Evolutionary conservation across 2,329 filamentous ascomycete genomes (phyloP), one percentile per base, ranked within the genome.

Genomic region (Cytospora leucostoma): DNA sequence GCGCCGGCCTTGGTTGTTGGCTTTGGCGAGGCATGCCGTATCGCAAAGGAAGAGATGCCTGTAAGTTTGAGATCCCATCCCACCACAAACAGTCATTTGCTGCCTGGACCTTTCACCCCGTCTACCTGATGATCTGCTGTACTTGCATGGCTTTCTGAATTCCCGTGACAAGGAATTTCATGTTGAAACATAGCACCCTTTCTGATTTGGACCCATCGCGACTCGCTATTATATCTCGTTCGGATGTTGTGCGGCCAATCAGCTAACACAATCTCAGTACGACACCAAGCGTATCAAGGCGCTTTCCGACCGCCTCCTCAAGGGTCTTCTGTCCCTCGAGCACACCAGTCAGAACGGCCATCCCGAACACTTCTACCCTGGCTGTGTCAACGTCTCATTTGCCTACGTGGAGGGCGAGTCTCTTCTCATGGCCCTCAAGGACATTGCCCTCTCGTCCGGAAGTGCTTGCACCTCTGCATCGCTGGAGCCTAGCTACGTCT

Each of bases 401-500:
- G 94, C 95, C 38, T 99, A 99, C 72, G 93, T 99, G 5, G 95
- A 99, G 78, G 95, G 95, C 69, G 95, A 99, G 78, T 98, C 95
- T 2, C 88, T 99, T 1, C 84, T 99, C 67, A 99, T 99, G 95
- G 95, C 95, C 0, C 80, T 99, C 53, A 99, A 99, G 79, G 95
- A 99, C 70, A 97, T 99, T 76, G 95, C 95, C 0, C 81, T 99
- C 40, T 98, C 94, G 7, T 99, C 95, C 0, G 95, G 95, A 63
- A 97, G 93, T 72, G 95, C 95, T 7, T 99, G 95, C 79, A 99
- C 95, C 2, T 98, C 94, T 5, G 95, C 95, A 0, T 99, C 95
- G 1, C 81, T 99, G 38, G 95, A 99, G 76, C 95, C 95, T 17
- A 96, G 92, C 75, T 99, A 99, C 75, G 95, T 99, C 54, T 84